phyloP scores from a whole-genome alignment of 768 basidiomycete genomes.

The Hygrophorus pudorinus region DNA sequence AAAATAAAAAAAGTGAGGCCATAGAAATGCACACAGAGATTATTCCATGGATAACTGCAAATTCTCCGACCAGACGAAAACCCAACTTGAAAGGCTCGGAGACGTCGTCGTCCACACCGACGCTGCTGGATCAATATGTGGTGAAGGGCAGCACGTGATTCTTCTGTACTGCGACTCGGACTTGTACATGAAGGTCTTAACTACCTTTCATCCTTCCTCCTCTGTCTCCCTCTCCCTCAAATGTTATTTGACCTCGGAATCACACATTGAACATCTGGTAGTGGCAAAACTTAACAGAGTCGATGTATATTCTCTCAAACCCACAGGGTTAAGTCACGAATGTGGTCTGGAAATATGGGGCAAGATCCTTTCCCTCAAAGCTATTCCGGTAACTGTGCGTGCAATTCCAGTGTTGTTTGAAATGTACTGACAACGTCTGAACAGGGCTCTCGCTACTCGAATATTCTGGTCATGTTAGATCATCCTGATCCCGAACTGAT shows the following conservation, averaged over 20 bases:
- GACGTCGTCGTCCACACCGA: constrained; percentile 20
- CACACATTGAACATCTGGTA: constrained; percentile 50
- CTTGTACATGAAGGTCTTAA: constrained; percentile 44
- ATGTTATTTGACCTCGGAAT: constrained; percentile 45
- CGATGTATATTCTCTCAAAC: constrained; percentile 56
- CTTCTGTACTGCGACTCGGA: neutral
- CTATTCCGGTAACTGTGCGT: constrained; percentile 45
- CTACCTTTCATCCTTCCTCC: constrained; percentile 70
- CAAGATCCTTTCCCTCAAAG: constrained; percentile 44
- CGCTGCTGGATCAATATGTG: constrained; percentile 45
- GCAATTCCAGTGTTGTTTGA: neutral
- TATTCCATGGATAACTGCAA: constrained; percentile 40
- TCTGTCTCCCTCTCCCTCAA: constrained; percentile 63
- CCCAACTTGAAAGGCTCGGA: constrained; percentile 17
- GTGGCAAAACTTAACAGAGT: constrained; percentile 58
- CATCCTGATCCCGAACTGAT: constrained; percentile 70
- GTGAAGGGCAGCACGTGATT: constrained; percentile 10
- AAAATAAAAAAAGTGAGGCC: neutral
- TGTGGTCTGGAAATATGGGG: constrained; percentile 63
- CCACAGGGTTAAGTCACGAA: constrained; percentile 51
- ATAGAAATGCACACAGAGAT: constrained; percentile 33
- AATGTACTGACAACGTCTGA: constrained; percentile 1
- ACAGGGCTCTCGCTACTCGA: constrained; percentile 30
- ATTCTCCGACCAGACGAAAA: constrained; percentile 34
- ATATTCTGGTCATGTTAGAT: constrained; percentile 59